Evolutionary conservation across 1,139 yeast species (phyloP).

Genomic region (Yamadazyma atmosphaerica): DNA sequence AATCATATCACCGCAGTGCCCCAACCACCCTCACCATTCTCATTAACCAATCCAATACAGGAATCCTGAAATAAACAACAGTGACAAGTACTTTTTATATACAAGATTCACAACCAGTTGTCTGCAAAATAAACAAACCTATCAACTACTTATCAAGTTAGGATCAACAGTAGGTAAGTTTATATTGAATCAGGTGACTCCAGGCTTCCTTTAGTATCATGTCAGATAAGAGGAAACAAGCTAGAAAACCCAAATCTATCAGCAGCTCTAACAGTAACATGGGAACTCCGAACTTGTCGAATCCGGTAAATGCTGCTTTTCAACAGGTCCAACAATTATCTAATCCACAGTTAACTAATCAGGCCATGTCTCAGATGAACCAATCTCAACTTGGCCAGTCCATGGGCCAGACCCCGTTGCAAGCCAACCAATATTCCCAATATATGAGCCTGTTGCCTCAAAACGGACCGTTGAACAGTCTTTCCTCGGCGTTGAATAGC

Average conservation of each 20-base stretch:
- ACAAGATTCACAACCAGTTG: background rate
- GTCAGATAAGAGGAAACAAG: background rate
- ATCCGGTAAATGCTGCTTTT: conserved; percentile 2
- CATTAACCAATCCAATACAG: background rate
- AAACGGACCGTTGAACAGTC: conserved; percentile 1
- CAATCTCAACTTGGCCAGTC: too few species aligned
- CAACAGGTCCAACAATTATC: conserved; percentile 3
- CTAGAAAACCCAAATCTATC: background rate
- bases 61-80: background rate
- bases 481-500: background rate
- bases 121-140: background rate
- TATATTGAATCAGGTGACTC: background rate
- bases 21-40: background rate
- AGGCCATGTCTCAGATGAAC: conserved; percentile 2
- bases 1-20: too few species aligned
- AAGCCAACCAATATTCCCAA: conserved; percentile 1
- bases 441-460: conserved; percentile 1
- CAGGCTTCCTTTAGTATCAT: background rate
- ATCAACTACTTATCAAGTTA: too few species aligned
- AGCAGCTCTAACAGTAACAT: background rate
- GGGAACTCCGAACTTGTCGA: background rate
- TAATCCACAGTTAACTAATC: background rate
- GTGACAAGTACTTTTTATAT: background rate
- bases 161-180: too few species aligned
- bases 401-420: conserved; percentile 1